Base-by-base conservation (phyloP, 2,329 filamentous ascomycete genomes). In the Fusarium aywerte region DNA sequence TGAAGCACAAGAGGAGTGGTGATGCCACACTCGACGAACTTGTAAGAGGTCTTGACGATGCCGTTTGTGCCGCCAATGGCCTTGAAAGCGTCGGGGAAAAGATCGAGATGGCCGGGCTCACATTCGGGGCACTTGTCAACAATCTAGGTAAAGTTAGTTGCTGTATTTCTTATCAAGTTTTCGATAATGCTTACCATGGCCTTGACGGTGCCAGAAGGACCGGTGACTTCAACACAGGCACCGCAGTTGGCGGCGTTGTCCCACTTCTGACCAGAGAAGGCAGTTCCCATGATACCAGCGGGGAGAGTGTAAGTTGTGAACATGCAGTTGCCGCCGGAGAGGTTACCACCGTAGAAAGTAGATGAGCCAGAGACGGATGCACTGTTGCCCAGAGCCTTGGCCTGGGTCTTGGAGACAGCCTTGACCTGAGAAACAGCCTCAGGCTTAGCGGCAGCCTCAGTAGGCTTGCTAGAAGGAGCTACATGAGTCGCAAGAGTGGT, bases 271-370 rank as follows among this genome's bases (percentile, higher is more conserved):
- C 83, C 83, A 1, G 88, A 87, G 48, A 88, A 82, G 3, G 89
- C 89, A 11, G 87, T 88, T 55, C 89, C 89, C 69, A 80, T 86
- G 56, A 90, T 76, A 13, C 80, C 80, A 12, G 83, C 79, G 8
- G 89, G 88, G 25, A 91, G 79, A 4, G 83, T 88, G 78, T 90
- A 90, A 49, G 82, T 85, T 9, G 81, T 80, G 80, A 91, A 90
- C 13, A 84, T 87, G 77, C 89, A 92, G 59, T 82, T 83, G 63
- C 89, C 89, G 36, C 88, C 88, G 7, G 77, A 75, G 3, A 87
- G 74, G 73, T 87, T 85, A 29, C 86, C 85, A 31, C 83, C 82
- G 70, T 87, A 87, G 67, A 80, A 85, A 44, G 85, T 87, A 3
- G 74, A 74, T 0, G 58, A 58, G 20, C 73, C 73, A 18, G 71